Percentiles rank a stretch among this genome's conserved stretches.
phyloP scores from a whole-genome alignment of 1,284 basidiomycete species.

The Termitomyces sp. region DNA sequence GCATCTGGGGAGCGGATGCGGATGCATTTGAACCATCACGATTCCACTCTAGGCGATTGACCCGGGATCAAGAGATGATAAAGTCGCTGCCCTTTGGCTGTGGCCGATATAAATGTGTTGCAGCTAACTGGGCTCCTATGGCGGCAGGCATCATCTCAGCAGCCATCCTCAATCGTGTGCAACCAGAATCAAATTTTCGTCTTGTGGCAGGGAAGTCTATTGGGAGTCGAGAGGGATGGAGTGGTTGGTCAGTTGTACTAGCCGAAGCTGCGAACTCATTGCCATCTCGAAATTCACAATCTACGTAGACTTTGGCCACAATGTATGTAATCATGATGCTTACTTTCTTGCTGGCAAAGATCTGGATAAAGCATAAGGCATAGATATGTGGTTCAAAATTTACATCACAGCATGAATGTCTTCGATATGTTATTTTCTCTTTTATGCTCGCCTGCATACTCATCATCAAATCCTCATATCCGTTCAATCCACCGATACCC shows the following conservation, averaged over 20 bases:
- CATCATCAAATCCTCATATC: conserved; percentile 9
- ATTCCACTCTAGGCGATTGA: conserved; percentile 21
- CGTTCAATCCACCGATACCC: neutral
- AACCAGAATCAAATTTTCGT: conserved; percentile 22
- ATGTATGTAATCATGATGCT: neutral
- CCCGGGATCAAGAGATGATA: conserved; percentile 18
- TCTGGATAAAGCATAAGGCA: neutral
- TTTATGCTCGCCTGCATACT: conserved; percentile 5
- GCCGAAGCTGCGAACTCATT: neutral
- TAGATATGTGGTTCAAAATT: conserved; percentile 1
- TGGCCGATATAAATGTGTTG: conserved; percentile 38
- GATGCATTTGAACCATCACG: conserved; percentile 38
- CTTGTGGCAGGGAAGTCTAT: conserved; percentile 28
- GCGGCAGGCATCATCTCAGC: conserved; percentile 42
- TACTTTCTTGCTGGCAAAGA: neutral
- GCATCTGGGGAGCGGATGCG: conserved; percentile 34
- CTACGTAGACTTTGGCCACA: neutral
- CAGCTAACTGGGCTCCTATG: conserved; percentile 41
- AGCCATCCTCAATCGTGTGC: conserved; percentile 31
- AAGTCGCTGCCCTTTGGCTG: conserved; percentile 40
- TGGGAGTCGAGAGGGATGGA: conserved; percentile 39
- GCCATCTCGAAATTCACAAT: neutral
- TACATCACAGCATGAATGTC: neutral
- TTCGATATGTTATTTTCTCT: neutral
- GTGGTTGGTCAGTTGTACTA: conserved; percentile 30